Evolutionary conservation across 371 early-diverging fungal genomes (phyloP), one percentile per base, ranked within the genome.

Genomic region (Dichotomocladium elegans): DNA sequence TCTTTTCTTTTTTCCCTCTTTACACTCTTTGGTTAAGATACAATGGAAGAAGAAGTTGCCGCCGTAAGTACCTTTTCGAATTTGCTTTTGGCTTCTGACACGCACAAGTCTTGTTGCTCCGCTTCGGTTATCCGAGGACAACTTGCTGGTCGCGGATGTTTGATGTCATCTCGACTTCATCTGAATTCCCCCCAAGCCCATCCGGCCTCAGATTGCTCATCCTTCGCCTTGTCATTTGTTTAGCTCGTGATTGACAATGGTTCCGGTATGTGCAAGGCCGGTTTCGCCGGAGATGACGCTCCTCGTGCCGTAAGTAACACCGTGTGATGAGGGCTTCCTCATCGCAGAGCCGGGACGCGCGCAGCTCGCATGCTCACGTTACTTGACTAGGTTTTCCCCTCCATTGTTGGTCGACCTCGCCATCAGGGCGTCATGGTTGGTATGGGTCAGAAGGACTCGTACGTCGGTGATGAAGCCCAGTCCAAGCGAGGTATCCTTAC

Each of bases 231-330:
- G 14, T 47, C 48, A 48, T 25, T 47, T 11, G 26, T 40, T 21
- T 65, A 77, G 77, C 63, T 77, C 47, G 78, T 96, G 69, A 92
- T 98, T 75, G 95, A 99, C 83, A 99, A 99, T 84, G 99, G 99
- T 69, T 98, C 99, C 77, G 99, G 99, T 78, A 97, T 99, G 95
- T 99, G 99, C 86, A 99, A 99, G 86, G 99, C 99, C 81, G 99
- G 99, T 72, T 99, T 99, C 76, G 99, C 99, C 74, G 99, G 99
- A 70, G 99, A 99, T 83, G 99, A 99, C 77, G 99, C 99, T 51
- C 99, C 99, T 56, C 92, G 98, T 74, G 95, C 97, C 63, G 99
- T 93, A 87, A 85, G 90, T 90, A 60, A 48, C 26, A 21, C 33
- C 37, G 48, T 34, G 47, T 42, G 48, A 47, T n/a, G n/a, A n/a